Evolutionary conservation across 108 stramenopile species (phyloP).

Genomic region (Cyclotella cryptica): DNA sequence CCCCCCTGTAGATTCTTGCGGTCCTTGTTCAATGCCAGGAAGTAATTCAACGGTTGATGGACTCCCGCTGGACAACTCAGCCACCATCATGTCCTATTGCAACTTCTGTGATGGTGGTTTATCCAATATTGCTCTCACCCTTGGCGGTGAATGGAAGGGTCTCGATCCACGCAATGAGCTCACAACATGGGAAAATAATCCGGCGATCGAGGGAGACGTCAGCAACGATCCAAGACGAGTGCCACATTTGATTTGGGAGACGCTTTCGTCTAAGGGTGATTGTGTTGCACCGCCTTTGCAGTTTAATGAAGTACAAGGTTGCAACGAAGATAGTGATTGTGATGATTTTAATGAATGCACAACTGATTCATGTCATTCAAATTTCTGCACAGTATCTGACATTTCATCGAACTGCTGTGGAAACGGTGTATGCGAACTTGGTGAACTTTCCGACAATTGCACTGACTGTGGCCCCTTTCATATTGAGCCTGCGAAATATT

Average conservation of each 20-base stretch:
- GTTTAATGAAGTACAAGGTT: constrained; percentile 19
- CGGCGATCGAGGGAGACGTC: constrained; percentile 26
- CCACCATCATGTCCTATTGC: constrained; percentile 51
- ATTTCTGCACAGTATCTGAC: constrained; percentile 22
- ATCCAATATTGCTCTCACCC: constrained; percentile 32
- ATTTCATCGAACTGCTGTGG: constrained; percentile 39
- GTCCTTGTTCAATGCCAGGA: constrained; percentile 12
- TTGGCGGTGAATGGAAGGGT: constrained; percentile 46
- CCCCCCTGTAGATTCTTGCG: constrained; percentile 44
- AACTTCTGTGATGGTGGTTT: constrained; percentile 47
- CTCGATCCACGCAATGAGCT: constrained; percentile 18
- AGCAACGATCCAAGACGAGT: constrained; percentile 42
- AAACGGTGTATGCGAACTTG: constrained; percentile 39
- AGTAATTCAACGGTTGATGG: constrained; percentile 21
- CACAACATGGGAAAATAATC: constrained; percentile 30
- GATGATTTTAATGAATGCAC: constrained; percentile 36
- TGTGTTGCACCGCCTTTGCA: constrained; percentile 23
- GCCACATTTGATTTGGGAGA: constrained; percentile 24
- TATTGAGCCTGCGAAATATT: constrained; percentile 17
- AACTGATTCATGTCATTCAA: constrained; percentile 19
- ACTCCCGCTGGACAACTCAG: constrained; percentile 28
- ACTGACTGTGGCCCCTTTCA: constrained; percentile 40
- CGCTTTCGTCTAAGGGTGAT: constrained; percentile 23
- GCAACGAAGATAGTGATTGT: constrained; percentile 32
- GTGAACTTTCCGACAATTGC: constrained; percentile 12